Evolutionary conservation across 176 grass and related monocot genomes (phyloP), one percentile per base, ranked within the genome.

Genomic region (Oryza glaberrima): DNA sequence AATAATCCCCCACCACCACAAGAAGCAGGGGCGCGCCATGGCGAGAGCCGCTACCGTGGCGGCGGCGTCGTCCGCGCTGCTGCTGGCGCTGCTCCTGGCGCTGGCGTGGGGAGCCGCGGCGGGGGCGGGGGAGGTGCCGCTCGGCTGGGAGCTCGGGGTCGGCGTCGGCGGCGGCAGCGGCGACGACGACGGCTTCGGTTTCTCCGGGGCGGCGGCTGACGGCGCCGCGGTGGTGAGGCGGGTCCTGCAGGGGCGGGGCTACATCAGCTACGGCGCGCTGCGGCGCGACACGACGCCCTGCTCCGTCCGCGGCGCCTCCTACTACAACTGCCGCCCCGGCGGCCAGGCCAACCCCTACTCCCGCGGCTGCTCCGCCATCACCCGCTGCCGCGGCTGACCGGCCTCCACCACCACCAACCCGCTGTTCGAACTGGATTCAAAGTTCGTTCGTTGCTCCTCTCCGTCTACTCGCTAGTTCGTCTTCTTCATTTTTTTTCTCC

Each of bases 311-410:
- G 94, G 94, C n/a, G 82, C 87, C 7, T 97, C 94, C 75, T 92
- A 97, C 94, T 97, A 97, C 91, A 97, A 97, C 91, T 97, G 91
- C 87, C 87, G 64, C 14, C 79, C 80, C 16, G 89, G 91, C 7
- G 91, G 51, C 0, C 68, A 82, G 47, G 85, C 75, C 65, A 92
- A 97, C 77, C 94, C 94, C 60, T 94, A 97, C 85, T 48, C 32
- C 28, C 89, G 91, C 70, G 87, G 94, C 14, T 97, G 91, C 82
- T 84, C 77, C 65, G 72, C 84, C 78, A 92, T 94, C 85, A 86
- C 89, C 3, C 74, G 78, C n/a, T 97, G 94, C 89, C 91, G 91
- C 84, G 70, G 83, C 60, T 91, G 81, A 88, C 9, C 44, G 17
- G 30, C 30, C 30, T 32, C 44, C 8, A 11, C 46, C 9, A 3